These are phyloP conservation scores for Mycena amicta DNA, from an alignment of 768 basidiomycete genomes.

Conservation along the genomic window DNA sequence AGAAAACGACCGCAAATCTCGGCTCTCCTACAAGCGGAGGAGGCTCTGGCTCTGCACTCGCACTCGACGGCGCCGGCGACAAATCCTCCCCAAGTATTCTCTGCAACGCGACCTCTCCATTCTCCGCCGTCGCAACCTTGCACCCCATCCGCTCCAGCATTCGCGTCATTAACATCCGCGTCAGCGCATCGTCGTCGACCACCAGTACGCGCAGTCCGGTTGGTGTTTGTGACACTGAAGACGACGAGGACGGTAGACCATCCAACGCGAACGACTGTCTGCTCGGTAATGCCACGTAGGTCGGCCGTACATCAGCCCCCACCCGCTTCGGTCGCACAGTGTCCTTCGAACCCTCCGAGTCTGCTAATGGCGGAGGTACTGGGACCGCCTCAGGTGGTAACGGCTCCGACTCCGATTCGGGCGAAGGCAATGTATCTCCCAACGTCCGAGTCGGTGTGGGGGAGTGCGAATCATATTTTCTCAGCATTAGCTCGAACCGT, in stretches of 20 bases:
- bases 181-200: constrained; percentile 68
- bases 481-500: constrained; percentile 48
- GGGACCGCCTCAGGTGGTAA: constrained; percentile 1
- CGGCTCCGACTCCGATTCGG: neutral
- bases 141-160: constrained; percentile 67
- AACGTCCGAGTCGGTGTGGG: constrained; percentile 45
- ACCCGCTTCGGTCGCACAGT: constrained; percentile 11
- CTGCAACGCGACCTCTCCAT: constrained; percentile 63
- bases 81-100: constrained; percentile 43
- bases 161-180: constrained; percentile 64
- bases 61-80: constrained; percentile 8
- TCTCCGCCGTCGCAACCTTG: constrained; percentile 62
- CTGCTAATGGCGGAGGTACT: neutral
- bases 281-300: constrained; percentile 18
- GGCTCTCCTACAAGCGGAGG: neutral
- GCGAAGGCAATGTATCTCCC: constrained; percentile 33
- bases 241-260: constrained; percentile 5
- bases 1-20: constrained; percentile 28
- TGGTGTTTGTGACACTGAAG: constrained; percentile 5
- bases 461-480: constrained; percentile 36
- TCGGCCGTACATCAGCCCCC: no score
- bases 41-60: constrained; percentile 29
- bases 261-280: constrained; percentile 11
- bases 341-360: neutral
- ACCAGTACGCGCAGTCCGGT: constrained; percentile 52